Base-by-base conservation (phyloP, 208 protist species). In the Herpetomonas samuelpessoai region DNA sequence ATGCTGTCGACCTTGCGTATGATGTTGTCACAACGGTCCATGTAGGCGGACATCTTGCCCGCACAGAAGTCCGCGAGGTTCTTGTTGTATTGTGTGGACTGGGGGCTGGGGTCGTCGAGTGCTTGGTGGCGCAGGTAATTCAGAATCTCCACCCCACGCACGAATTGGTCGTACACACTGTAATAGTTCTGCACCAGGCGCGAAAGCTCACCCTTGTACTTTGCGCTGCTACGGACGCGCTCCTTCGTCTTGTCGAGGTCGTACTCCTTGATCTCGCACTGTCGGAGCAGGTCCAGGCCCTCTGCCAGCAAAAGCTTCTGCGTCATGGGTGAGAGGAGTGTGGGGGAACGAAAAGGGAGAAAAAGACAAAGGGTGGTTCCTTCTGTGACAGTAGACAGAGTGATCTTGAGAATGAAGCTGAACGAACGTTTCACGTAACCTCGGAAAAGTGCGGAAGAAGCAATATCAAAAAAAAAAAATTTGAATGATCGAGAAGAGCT, bases 221-320 rank as follows among this genome's bases (percentile, higher is more conserved):
- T 77, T 50, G 28, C 66, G 56, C 51, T 76, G 48, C 70, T 74
- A 24, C 59, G 66, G 24, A 91, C 74, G 39, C 67, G 73, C 25
- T 57, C 24, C 53, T 79, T 74, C 18, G 60, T 77, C 38, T 74
- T 66, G 62, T 91, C 88, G 16, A 79, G 65, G 26, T 88, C 84
- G 47, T 81, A 81, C 71, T 95, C 88, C 25, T 60, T 58, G 52
- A 79, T 72, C 72, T 92, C 84, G 48, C 76, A 74, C 73, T 86
- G 74, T 16, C 78, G 81, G 24, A 91, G 62, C 21, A 94, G 48
- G 61, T 94, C 84, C 2, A 94, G 71, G 28, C 73, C 66, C 53
- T 94, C 88, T 10, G 88, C 88, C 24, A 94, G 65, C 0, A 94
- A 52, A 22, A 91, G 54, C 57, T 90, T 91, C 51, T 86, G 79